These are phyloP conservation scores for Dipteronia sinensis DNA, from an alignment of 345 rosid genomes.

Conservation along the genomic window DNA sequence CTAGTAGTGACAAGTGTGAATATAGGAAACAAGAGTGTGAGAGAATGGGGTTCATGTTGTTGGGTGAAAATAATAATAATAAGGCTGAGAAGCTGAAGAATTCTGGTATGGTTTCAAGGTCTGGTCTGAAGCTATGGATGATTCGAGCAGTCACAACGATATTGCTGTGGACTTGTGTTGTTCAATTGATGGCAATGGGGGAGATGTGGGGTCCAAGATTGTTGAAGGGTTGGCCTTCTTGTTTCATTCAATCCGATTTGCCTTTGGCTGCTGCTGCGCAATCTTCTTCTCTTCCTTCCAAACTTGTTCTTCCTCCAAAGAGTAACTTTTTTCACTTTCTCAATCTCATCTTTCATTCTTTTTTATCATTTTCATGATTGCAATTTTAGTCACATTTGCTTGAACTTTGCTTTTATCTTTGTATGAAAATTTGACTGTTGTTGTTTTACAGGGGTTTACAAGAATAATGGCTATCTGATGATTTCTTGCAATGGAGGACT, in stretches of 20 bases:
- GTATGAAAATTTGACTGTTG: constrained; percentile 13
- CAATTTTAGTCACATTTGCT: too few species aligned
- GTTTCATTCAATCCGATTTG: constrained; percentile 54
- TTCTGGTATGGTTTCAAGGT: constrained; percentile 54
- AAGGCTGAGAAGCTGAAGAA: constrained; percentile 58
- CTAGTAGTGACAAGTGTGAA: constrained; percentile 33
- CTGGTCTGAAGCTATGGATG: constrained; percentile 76
- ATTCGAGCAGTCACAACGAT: constrained; percentile 60
- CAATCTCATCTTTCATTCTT: too few species aligned
- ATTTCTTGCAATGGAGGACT: constrained; percentile 99
- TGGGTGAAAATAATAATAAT: constrained; percentile 57
- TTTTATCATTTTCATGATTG: too few species aligned
- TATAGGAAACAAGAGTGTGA: constrained; percentile 46
- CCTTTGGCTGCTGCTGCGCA: constrained; percentile 33
- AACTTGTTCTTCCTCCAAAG: constrained; percentile 72
- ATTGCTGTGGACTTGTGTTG: constrained; percentile 75
- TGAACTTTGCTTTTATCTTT: not conserved
- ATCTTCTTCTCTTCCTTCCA: constrained; percentile 48
- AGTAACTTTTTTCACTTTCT: constrained; percentile 39
- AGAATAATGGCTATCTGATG: constrained; percentile 89
- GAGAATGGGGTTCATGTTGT: constrained; percentile 58
- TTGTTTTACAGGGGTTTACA: constrained; percentile 64
- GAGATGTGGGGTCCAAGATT: constrained; percentile 88
- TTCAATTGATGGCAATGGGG: constrained; percentile 73
- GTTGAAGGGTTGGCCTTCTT: constrained; percentile 86